Evolutionary conservation across 1,139 yeast genomes (phyloP).

Genomic region (Saccharomyces hybrid): DNA sequence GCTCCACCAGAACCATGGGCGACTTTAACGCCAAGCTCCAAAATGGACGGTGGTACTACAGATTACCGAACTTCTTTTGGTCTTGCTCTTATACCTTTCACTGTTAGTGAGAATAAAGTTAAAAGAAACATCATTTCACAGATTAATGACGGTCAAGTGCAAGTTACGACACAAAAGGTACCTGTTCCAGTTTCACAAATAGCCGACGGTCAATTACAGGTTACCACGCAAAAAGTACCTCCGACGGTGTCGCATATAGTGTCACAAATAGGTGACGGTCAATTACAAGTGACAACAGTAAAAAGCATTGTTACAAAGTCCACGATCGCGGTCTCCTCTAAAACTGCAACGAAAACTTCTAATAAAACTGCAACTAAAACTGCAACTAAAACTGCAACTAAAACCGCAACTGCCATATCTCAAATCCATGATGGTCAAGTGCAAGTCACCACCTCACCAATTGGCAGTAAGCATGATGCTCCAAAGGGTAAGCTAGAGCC

Average conservation of each 20-base stretch:
- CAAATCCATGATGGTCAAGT: slow-evolving; percentile 53
- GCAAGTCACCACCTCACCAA: slow-evolving; percentile 41
- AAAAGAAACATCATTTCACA: slow-evolving; percentile 42
- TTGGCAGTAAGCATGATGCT: not conserved
- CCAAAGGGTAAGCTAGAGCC: slow-evolving; percentile 4
- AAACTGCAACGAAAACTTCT: no score
- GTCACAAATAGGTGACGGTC: slow-evolving; percentile 48
- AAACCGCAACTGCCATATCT: slow-evolving; percentile 34
- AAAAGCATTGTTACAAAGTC: slow-evolving; percentile 14
- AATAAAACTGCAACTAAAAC: no score
- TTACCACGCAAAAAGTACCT: not conserved
- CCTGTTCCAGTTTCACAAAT: slow-evolving; percentile 4
- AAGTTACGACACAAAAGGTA: slow-evolving; percentile 28
- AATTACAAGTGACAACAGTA: slow-evolving; percentile 42
- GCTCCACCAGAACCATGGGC: slow-evolving; percentile 42
- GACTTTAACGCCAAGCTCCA: slow-evolving; percentile 32
- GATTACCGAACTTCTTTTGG: slow-evolving; percentile 43
- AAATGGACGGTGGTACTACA: slow-evolving; percentile 34
- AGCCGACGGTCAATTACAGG: slow-evolving; percentile 4
- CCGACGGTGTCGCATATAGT: not conserved
- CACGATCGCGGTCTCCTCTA: slow-evolving; percentile 37
- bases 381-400: no score
- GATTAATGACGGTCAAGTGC: no score
- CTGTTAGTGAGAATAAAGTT: slow-evolving; percentile 33
- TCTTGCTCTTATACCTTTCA: slow-evolving; percentile 29